phyloP scores from a whole-genome alignment of 2,329 filamentous ascomycete species.

The Clarireedia hainanense region DNA sequence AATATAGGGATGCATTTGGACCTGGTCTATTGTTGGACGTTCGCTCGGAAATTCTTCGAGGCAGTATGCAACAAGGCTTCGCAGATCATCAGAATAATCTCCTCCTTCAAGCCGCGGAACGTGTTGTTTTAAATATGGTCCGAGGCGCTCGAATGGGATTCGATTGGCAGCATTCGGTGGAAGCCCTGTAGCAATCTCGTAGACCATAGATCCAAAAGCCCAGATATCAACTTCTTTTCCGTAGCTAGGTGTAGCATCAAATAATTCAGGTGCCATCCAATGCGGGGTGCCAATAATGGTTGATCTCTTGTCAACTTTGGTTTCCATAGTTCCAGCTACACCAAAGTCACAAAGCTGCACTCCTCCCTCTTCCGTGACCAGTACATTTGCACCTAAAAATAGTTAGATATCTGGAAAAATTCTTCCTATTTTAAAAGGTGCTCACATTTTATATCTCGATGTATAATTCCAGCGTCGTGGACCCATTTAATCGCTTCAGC shows the following conservation, averaged over 20 bases:
- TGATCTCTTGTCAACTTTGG: slow-evolving; percentile 65
- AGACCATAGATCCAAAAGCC: slow-evolving; percentile 76
- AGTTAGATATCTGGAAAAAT: background rate
- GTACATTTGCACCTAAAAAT: slow-evolving; percentile 54
- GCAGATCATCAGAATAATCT: slow-evolving; percentile 60
- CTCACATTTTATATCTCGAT: slow-evolving; percentile 61
- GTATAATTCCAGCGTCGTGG: slow-evolving; percentile 60
- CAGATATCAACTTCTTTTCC: slow-evolving; percentile 73
- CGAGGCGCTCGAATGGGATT: slow-evolving; percentile 38
- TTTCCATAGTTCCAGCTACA: slow-evolving; percentile 71
- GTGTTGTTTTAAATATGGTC: slow-evolving; percentile 50
- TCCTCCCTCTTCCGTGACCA: slow-evolving; percentile 67
- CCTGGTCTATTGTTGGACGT: slow-evolving; percentile 60
- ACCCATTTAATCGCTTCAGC: slow-evolving; percentile 61
- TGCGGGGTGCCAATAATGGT: slow-evolving; percentile 78
- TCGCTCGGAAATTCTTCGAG: slow-evolving; percentile 60
- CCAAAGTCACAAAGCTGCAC: slow-evolving; percentile 83
- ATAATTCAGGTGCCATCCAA: slow-evolving; percentile 81
- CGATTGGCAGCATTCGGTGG: slow-evolving; percentile 60
- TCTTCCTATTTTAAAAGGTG: background rate
- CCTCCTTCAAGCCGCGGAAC: slow-evolving; percentile 64
- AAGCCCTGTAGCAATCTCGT: slow-evolving; percentile 70
- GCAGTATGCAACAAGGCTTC: slow-evolving; percentile 65
- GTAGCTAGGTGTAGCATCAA: slow-evolving; percentile 56
- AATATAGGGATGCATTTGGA: slow-evolving; percentile 64